Evolutionary conservation across 306 rosid genomes (phyloP).

Genomic region (Cucurbita ficifolia): DNA sequence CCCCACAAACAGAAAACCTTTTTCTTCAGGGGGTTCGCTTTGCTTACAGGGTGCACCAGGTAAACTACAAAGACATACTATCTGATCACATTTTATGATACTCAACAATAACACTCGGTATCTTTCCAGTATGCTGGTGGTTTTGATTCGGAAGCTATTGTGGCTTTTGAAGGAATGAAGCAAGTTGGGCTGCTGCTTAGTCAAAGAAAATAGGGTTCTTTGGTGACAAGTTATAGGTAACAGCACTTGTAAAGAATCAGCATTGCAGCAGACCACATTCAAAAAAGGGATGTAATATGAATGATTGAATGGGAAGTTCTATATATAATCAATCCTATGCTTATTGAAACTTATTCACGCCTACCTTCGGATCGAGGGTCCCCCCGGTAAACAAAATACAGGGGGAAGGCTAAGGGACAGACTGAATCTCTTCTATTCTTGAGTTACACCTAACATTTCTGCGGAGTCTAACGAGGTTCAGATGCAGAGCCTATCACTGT

Average conservation of each 20-base stretch:
- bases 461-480: no score
- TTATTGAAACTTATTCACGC: background rate
- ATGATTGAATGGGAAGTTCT: background rate
- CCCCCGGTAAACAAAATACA: no score
- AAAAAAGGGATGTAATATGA: background rate
- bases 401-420: no score
- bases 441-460: no score
- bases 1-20: constrained; percentile 34
- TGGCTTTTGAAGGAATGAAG: constrained; percentile 52
- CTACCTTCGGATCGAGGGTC: no score
- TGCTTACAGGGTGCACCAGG: constrained; percentile 91
- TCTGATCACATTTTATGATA: background rate
- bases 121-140: constrained; percentile 86
- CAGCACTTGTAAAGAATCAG: background rate
- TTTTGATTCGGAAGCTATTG: constrained; percentile 44
- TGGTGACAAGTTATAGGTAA: background rate
- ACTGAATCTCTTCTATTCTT: no score
- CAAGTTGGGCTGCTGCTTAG: constrained; percentile 17
- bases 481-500: no score
- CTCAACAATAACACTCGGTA: background rate
- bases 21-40: constrained; percentile 62
- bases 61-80: background rate
- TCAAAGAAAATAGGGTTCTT: background rate
- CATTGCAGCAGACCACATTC: background rate
- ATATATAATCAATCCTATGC: background rate